Evolutionary conservation across 139 green algal species (phyloP).

Genomic region (Ulvella scutata): DNA sequence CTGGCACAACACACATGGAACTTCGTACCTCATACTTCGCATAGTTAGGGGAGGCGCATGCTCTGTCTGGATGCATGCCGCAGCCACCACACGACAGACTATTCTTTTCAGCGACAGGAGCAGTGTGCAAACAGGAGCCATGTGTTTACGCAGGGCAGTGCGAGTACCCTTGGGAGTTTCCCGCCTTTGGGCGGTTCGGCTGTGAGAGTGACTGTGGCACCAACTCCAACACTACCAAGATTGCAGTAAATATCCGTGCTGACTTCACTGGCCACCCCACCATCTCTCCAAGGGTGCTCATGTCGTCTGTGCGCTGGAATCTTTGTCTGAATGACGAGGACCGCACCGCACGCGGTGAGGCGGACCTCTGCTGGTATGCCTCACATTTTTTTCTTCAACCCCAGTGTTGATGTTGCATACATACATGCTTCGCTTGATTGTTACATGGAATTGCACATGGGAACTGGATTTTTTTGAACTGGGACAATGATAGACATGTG

Average conservation of each 20-base stretch:
- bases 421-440: too few species aligned
- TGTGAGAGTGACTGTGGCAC: conserved; percentile 46
- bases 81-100: too few species aligned
- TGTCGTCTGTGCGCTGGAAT: conserved; percentile 45
- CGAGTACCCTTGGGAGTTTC: conserved; percentile 54
- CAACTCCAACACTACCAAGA: conserved; percentile 34
- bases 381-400: not conserved
- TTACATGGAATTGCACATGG: too few species aligned
- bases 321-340: conserved; percentile 39
- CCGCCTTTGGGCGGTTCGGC: conserved; percentile 48
- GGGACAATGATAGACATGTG: too few species aligned
- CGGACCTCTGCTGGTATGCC: conserved; percentile 48
- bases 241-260: conserved; percentile 12
- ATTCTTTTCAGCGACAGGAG: too few species aligned
- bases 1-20: too few species aligned
- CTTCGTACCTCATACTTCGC: too few species aligned
- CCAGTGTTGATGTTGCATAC: too few species aligned
- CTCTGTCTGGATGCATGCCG: too few species aligned
- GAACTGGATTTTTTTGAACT: too few species aligned
- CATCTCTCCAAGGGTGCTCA: conserved; percentile 34
- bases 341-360: conserved; percentile 21
- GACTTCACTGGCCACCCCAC: conserved; percentile 22
- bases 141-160: conserved; percentile 25
- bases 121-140: too few species aligned
- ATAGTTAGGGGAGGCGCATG: too few species aligned